Conservation (phyloP, 139 green algal genomes). For the Chlamydomonas applanata region DNA sequence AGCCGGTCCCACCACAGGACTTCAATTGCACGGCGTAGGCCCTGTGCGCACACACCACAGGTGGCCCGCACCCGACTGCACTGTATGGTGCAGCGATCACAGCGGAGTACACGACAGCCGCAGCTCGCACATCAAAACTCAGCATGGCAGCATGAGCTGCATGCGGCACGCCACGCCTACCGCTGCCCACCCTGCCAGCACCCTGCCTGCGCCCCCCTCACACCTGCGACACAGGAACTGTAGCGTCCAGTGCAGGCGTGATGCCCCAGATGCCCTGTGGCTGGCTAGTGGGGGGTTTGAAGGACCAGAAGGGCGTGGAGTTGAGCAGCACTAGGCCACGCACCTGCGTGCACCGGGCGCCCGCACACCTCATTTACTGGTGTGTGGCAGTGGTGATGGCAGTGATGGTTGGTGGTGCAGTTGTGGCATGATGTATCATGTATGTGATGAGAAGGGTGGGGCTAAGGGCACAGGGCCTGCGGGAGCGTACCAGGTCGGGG, state of each 20-base stretch:
- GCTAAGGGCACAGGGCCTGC: background rate
- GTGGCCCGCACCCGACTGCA: background rate
- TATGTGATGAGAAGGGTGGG: background rate
- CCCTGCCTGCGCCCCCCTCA: background rate
- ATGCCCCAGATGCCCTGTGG: slow-evolving; percentile 19
- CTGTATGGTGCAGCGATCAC: background rate
- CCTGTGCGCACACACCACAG: slow-evolving; percentile 14
- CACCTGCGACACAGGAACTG: slow-evolving; percentile 42
- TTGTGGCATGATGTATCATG: too few relatives aligned
- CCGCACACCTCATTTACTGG: too few relatives aligned
- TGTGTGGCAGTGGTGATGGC: too few relatives aligned
- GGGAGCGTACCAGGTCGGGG: slow-evolving; percentile 39
- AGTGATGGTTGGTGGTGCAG: too few relatives aligned
- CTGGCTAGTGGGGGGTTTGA: slow-evolving; percentile 21
- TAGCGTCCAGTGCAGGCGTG: slow-evolving; percentile 24
- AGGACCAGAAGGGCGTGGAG: slow-evolving; percentile 65
- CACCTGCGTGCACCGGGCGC: too few relatives aligned
- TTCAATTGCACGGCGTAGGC: slow-evolving; percentile 32
- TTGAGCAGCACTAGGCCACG: slow-evolving; percentile 67
- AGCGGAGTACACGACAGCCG: too few relatives aligned
- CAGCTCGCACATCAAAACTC: too few relatives aligned
- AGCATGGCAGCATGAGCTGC: too few relatives aligned
- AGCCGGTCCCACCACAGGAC: slow-evolving; percentile 50
- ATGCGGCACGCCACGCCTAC: too few relatives aligned
- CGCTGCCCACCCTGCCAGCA: background rate